Percentiles rank a stretch among this genome's conserved stretches.
phyloP scores from a whole-genome alignment of 305 asterid species.

The Fraxinus floribunda region DNA sequence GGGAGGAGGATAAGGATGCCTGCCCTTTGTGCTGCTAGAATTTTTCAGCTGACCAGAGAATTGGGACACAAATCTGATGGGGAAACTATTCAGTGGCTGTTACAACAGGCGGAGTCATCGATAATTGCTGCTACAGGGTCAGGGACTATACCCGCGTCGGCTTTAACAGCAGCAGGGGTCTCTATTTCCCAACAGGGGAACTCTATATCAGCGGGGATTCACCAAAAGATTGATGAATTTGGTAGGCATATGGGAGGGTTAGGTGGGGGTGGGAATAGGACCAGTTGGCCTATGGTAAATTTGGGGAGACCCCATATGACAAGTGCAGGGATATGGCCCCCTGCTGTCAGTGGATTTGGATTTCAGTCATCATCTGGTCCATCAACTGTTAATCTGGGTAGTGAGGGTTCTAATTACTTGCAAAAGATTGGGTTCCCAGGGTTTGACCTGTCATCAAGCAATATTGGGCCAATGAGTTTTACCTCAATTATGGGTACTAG shows the following conservation, averaged over 20 bases:
- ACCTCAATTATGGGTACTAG: constrained; percentile 47
- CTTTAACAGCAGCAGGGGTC: constrained; percentile 47
- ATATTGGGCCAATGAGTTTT: constrained; percentile 47
- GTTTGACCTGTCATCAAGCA: constrained; percentile 47
- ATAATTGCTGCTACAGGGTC: constrained; percentile 68
- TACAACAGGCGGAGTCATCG: constrained; percentile 68
- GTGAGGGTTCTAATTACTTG: constrained; percentile 42
- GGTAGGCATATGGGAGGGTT: constrained; percentile 28
- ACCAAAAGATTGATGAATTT: constrained; percentile 46
- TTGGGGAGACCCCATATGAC: constrained; percentile 49
- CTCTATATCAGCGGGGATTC: constrained; percentile 49
- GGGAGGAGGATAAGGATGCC: constrained; percentile 78
- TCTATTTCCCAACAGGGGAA: constrained; percentile 47
- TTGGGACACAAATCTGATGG: constrained; percentile 78
- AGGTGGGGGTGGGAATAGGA: constrained; percentile 31
- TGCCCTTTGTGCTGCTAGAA: constrained; percentile 68
- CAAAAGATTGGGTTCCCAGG: constrained; percentile 55
- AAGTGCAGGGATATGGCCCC: constrained; percentile 54
- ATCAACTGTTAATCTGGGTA: constrained; percentile 32
- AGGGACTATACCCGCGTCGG: constrained; percentile 71
- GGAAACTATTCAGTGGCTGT: constrained; percentile 73
- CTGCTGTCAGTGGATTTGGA: constrained; percentile 38
- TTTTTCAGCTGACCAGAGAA: constrained; percentile 65
- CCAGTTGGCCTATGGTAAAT: constrained; percentile 50
- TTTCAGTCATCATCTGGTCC: constrained; percentile 44